Base-by-base conservation (phyloP, 768 basidiomycete species). In the Xerocomellus amylosporus region DNA sequence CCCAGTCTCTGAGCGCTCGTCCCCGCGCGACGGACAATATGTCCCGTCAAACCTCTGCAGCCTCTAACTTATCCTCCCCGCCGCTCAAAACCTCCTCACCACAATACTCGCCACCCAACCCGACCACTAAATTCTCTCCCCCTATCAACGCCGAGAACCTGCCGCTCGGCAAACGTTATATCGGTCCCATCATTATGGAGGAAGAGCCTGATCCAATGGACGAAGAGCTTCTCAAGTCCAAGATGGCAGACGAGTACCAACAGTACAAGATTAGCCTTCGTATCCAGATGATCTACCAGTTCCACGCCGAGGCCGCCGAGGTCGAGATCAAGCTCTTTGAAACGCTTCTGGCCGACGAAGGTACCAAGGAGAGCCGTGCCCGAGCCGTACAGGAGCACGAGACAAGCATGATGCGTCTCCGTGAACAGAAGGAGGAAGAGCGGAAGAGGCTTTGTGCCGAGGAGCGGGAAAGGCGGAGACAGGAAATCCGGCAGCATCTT, bases 221-320 rank as follows among this genome's bases (percentile, higher is more conserved):
- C 49, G 61, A 65, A 36, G 60, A 57, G 2, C 55, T 68, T 44
- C 57, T 71, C 37, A 70, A 55, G 56, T 71, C 65, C 44, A 71
- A 66, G 54, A 70, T 71, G 70, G 68, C 70, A 12, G 62, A 58
- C 26, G 69, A 70, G 2, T 71, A 66, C 33, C 70, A 68, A 2
- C 60, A 64, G 40, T 71, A 61, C 37, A 71, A 72, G 55, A 46
- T 69, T 37, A 52, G 64, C 34, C 63, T 71, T 17, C 71, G 70
- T 7, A 71, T 72, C 6, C 68, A 71, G 56, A 71, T 71, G 69
- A 71, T 71, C 28, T 62, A 70, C 50, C 54, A 71, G 10, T 71
- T 71, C 55, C 69, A 71, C 24, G 60, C 56, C 3, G 63, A 65
- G 53, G 69, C 69, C 2, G 66, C 68, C 8, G 52, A 64, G 14